Evolutionary conservation across 371 early-diverging fungal species (phyloP).

Genomic region (Mortierella sp.): DNA sequence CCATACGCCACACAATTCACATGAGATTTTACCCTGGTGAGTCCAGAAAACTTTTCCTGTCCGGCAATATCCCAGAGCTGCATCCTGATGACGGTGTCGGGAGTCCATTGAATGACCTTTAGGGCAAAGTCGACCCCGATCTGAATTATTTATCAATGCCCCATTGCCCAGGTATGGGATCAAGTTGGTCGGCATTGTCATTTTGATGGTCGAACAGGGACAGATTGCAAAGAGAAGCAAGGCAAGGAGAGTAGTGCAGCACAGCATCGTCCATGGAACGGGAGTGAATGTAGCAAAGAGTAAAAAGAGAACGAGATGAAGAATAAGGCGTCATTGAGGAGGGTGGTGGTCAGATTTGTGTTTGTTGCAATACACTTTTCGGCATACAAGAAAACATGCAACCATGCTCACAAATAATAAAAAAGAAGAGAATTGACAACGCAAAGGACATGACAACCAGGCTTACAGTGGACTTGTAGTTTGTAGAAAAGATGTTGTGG

Average conservation of each 20-base stretch:
- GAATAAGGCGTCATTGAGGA: conserved; percentile 1
- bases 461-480: conserved; percentile 81
- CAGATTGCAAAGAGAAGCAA: no score
- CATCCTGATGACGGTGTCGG: conserved; percentile 69
- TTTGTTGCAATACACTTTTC: background rate
- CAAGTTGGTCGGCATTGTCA: background rate
- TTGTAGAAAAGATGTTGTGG: conserved; percentile 76
- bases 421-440: background rate
- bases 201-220: no score
- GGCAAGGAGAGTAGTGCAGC: background rate
- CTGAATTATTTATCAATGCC: conserved; percentile 33
- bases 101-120: conserved; percentile 79
- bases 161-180: background rate
- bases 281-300: background rate
- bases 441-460: conserved; percentile 11
- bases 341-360: background rate
- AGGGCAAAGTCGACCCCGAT: conserved; percentile 90
- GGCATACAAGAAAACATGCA: background rate
- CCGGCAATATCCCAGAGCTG: conserved; percentile 93
- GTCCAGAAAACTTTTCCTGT: conserved; percentile 84
- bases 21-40: conserved; percentile 69
- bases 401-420: background rate
- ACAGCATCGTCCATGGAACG: background rate
- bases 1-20: background rate
- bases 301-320: background rate